phyloP scores from a whole-genome alignment of 257 asterid genomes.

The Linderniella brevidens region DNA sequence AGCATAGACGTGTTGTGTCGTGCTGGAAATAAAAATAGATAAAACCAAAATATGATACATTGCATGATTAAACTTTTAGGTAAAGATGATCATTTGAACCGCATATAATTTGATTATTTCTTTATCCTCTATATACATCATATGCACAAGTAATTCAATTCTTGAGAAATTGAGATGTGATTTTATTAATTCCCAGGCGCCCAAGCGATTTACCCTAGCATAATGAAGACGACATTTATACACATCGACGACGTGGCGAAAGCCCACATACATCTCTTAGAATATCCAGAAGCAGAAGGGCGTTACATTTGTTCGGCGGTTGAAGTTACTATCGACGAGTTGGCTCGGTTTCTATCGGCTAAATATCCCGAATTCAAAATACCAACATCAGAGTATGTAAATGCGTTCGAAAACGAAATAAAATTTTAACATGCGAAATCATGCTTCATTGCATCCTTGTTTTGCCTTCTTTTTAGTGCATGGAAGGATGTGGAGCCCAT shows the following conservation, averaged over 20 bases:
- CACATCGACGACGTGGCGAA: slow-evolving; percentile 3
- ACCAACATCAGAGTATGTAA: neutral
- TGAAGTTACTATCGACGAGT: neutral
- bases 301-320: neutral
- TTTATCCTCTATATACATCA: too few species aligned
- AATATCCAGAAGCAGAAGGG: slow-evolving; percentile 1
- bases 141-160: neutral
- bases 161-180: too few species aligned
- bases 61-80: too few species aligned
- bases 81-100: too few species aligned
- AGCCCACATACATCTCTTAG: slow-evolving; percentile 6
- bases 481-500: neutral
- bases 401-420: too few species aligned
- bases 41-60: too few species aligned
- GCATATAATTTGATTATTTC: too few species aligned
- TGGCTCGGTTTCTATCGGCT: neutral
- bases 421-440: too few species aligned
- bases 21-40: too few species aligned
- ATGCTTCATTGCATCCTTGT: too few species aligned
- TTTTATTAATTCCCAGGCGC: neutral
- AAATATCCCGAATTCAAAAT: neutral
- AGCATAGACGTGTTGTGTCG: too few species aligned
- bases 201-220: neutral
- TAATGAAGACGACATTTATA: neutral
- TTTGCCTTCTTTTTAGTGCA: neutral